Conservation (phyloP, 441 rosid species). For the Pelargonium citronellum region DNA sequence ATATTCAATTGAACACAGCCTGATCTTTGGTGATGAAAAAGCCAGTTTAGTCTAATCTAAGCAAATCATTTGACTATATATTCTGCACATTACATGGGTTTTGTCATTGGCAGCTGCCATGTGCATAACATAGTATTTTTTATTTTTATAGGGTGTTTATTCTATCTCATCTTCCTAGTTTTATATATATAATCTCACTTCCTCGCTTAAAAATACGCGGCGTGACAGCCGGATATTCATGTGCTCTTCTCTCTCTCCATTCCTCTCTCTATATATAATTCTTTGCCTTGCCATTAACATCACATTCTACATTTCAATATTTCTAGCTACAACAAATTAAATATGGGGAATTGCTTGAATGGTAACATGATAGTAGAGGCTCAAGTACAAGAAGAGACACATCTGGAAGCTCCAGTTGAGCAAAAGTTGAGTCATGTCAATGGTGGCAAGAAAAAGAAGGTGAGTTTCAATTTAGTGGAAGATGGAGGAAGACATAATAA, state of each 20-base stretch:
- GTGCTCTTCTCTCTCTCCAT: slow-evolving; percentile 26
- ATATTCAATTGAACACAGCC: background rate
- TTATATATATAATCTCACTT: slow-evolving; percentile 7
- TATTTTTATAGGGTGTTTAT: too few species aligned
- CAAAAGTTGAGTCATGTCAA: background rate
- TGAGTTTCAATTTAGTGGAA: slow-evolving; percentile 24
- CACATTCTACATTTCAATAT: background rate
- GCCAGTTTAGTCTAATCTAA: background rate
- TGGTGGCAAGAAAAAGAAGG: slow-evolving; percentile 5
- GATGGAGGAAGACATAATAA: background rate
- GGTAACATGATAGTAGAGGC: slow-evolving; percentile 14
- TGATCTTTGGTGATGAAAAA: background rate
- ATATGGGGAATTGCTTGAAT: slow-evolving; percentile 48
- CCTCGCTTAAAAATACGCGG: slow-evolving; percentile 31
- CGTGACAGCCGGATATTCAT: slow-evolving; percentile 47
- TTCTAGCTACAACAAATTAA: background rate
- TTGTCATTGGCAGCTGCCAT: slow-evolving; percentile 18
- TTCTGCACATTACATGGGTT: slow-evolving; percentile 16
- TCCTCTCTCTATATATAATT: slow-evolving; percentile 12
- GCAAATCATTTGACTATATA: slow-evolving; percentile 10
- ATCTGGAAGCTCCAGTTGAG: background rate
- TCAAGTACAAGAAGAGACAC: slow-evolving; percentile 5
- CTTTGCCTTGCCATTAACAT: background rate
- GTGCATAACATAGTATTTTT: slow-evolving; percentile 2
- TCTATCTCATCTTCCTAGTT: too few species aligned